Conservation (phyloP, 768 basidiomycete species). For the Tricholoma furcatifolium region DNA sequence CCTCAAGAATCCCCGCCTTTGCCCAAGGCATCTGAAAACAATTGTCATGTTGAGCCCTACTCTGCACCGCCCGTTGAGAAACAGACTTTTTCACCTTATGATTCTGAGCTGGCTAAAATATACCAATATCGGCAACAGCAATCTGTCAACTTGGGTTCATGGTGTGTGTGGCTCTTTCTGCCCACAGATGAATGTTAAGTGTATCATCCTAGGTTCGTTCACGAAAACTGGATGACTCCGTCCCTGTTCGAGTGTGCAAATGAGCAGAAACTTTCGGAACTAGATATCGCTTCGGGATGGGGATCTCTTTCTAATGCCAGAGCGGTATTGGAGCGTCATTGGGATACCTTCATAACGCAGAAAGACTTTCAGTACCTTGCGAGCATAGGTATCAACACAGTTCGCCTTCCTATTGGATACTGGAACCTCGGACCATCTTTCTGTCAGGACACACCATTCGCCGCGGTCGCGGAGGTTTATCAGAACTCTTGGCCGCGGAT, state of each 20-base stretch:
- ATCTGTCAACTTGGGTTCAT: slow-evolving; percentile 65
- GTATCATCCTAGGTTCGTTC: slow-evolving; percentile 56
- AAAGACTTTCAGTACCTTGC: slow-evolving; percentile 69
- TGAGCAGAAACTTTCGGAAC: slow-evolving; percentile 50
- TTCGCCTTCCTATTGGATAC: slow-evolving; percentile 61
- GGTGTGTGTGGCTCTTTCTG: slow-evolving; percentile 33
- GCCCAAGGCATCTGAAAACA: neutral
- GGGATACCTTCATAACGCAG: slow-evolving; percentile 71
- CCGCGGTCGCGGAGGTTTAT: slow-evolving; percentile 49
- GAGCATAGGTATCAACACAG: slow-evolving; percentile 65
- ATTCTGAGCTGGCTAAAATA: slow-evolving; percentile 45
- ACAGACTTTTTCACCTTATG: slow-evolving; percentile 46
- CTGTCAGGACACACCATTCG: slow-evolving; percentile 66
- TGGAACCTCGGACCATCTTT: slow-evolving; percentile 60
- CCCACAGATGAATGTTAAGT: neutral
- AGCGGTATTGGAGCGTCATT: slow-evolving; percentile 64
- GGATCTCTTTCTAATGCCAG: slow-evolving; percentile 40
- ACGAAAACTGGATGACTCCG: slow-evolving; percentile 75
- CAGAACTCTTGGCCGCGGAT: slow-evolving; percentile 68
- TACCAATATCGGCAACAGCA: slow-evolving; percentile 65
- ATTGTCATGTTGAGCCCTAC: slow-evolving; percentile 31
- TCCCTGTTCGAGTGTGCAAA: slow-evolving; percentile 60
- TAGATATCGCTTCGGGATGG: slow-evolving; percentile 70
- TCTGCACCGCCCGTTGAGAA: slow-evolving; percentile 25
- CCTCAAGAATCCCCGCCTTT: slow-evolving; percentile 1